These are phyloP conservation scores for Dioscorea cayenensis DNA, from an alignment of 116 monocot species.

Conservation along the genomic window DNA sequence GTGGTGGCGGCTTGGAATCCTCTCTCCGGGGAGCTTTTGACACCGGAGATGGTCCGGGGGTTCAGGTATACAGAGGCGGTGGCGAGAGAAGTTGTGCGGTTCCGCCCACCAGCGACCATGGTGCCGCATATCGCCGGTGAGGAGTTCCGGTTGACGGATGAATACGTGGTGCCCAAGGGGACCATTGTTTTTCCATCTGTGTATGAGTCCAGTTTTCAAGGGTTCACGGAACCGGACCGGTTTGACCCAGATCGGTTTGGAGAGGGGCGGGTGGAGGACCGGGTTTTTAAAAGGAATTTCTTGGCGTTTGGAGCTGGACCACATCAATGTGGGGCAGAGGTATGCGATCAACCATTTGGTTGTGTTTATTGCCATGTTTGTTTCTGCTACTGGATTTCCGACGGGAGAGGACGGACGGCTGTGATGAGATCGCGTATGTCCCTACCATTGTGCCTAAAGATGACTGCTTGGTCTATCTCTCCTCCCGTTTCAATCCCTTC, in stretches of 20 bases:
- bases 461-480: slow-evolving; percentile 59
- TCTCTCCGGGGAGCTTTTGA: slow-evolving; percentile 35
- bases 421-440: slow-evolving; percentile 73
- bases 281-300: slow-evolving; percentile 56
- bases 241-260: slow-evolving; percentile 91
- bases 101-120: slow-evolving; percentile 85
- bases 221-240: slow-evolving; percentile 64
- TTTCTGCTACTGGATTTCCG: slow-evolving; percentile 62
- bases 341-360: slow-evolving; percentile 86
- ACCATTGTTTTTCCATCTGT: slow-evolving; percentile 84
- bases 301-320: slow-evolving; percentile 85
- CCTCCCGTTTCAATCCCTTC: slow-evolving; percentile 17
- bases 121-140: slow-evolving; percentile 81
- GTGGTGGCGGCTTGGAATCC: slow-evolving; percentile 51
- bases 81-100: slow-evolving; percentile 73
- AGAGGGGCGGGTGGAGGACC: slow-evolving; percentile 53
- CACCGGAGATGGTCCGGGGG: slow-evolving; percentile 39
- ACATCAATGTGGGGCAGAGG: slow-evolving; percentile 81
- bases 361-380: slow-evolving; percentile 70
- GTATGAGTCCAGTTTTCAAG: slow-evolving; percentile 82
- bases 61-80: slow-evolving; percentile 81
- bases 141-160: slow-evolving; percentile 60
- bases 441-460: slow-evolving; percentile 88
- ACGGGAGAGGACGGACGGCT: slow-evolving; percentile 39
- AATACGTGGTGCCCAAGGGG: slow-evolving; percentile 87